Conservation (phyloP, 2,329 filamentous ascomycete species). For the Cladosporium sp. region DNA sequence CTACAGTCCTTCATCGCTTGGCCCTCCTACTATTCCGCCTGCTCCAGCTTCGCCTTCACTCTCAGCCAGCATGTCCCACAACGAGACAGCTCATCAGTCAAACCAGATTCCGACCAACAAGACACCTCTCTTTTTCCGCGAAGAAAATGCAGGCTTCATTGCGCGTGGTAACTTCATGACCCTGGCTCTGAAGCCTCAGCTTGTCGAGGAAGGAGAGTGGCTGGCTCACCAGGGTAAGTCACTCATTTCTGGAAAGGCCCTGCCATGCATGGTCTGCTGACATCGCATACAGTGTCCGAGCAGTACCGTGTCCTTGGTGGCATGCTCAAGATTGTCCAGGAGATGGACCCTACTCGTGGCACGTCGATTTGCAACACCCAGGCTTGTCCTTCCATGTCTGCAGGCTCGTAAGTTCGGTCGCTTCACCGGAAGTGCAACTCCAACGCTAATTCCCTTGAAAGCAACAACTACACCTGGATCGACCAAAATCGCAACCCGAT, state of each 20-base stretch:
- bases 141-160: conserved; percentile 72
- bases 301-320: conserved; percentile 85
- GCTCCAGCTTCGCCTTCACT: conserved; percentile 37
- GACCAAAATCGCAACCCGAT: conserved; percentile 82
- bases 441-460: conserved; percentile 31
- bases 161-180: conserved; percentile 98
- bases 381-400: conserved; percentile 87
- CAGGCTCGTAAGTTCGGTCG: conserved; percentile 68
- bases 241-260: not conserved
- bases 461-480: conserved; percentile 94
- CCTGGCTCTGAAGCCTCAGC: conserved; percentile 83
- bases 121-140: conserved; percentile 68
- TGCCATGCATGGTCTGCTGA: not conserved
- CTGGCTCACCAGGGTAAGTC: conserved; percentile 80
- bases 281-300: conserved; percentile 65
- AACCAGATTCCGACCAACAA: conserved; percentile 45
- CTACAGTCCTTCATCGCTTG: conserved; percentile 26
- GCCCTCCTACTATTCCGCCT: conserved; percentile 22
- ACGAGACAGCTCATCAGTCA: conserved; percentile 46
- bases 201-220: conserved; percentile 93
- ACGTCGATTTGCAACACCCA: conserved; percentile 75
- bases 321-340: conserved; percentile 82
- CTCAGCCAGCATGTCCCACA: conserved; percentile 62
- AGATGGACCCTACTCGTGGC: conserved; percentile 70
- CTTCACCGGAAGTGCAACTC: not conserved